These are phyloP conservation scores for Tolypocladium endophyticum DNA, from an alignment of 2,329 filamentous ascomycete genomes.

Conservation along the genomic window DNA sequence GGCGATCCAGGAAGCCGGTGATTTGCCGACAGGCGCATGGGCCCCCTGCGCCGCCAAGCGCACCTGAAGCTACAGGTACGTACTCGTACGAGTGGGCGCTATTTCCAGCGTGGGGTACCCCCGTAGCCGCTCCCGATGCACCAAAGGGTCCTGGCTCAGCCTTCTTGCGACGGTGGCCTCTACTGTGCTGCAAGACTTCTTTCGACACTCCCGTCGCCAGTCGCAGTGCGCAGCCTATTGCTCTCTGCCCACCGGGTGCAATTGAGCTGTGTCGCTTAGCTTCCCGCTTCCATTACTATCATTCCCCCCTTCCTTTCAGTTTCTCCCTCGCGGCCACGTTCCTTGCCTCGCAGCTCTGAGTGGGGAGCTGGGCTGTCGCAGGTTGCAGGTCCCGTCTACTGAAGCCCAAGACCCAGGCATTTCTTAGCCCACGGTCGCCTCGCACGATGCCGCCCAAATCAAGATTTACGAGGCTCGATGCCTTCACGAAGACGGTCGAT, in stretches of 20 bases:
- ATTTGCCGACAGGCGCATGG: not conserved
- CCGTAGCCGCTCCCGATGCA: not conserved
- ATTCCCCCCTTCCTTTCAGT: too few relatives aligned
- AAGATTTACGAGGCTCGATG: slow-evolving; percentile 91
- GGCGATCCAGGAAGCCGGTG: not conserved
- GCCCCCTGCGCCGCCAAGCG: not conserved
- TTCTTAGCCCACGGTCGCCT: not conserved
- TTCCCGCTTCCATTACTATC: not conserved
- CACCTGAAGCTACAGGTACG: not conserved
- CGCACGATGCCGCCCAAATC: slow-evolving; percentile 73
- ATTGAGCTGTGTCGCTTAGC: not conserved
- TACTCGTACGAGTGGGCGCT: not conserved
- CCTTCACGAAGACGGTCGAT: slow-evolving; percentile 98
- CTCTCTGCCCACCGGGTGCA: not conserved
- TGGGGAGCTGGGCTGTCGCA: not conserved
- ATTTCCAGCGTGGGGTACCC: not conserved
- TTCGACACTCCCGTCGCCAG: not conserved
- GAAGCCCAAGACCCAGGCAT: not conserved
- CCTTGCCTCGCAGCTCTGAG: not conserved
- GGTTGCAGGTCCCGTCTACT: not conserved
- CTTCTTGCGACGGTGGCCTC: slow-evolving; percentile 26
- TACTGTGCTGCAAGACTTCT: not conserved
- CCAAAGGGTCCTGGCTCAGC: not conserved
- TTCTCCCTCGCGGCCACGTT: not conserved
- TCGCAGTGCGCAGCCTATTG: slow-evolving; percentile 4